Percentiles rank a stretch among this genome's conserved stretches.
Evolutionary conservation across 2,329 filamentous ascomycete genomes (phyloP).

Genomic region (Alternaria postmessia): DNA sequence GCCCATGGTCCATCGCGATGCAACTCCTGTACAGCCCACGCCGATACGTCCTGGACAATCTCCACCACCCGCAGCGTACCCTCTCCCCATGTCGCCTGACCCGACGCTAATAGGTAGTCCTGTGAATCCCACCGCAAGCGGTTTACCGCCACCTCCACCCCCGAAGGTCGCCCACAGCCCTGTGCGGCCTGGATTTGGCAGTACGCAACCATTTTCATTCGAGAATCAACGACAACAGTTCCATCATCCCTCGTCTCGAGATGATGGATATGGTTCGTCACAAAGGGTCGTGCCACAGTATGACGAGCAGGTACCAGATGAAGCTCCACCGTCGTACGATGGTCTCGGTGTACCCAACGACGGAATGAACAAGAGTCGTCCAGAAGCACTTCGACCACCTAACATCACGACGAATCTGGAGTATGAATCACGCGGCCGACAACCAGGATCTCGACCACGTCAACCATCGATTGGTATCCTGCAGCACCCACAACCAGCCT

Average conservation of each 20-base stretch:
- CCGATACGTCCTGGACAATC: slow-evolving; percentile 31
- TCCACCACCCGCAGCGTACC: slow-evolving; percentile 34
- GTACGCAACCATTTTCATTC: slow-evolving; percentile 15
- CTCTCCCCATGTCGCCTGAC: slow-evolving; percentile 37
- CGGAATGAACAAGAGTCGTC: slow-evolving; percentile 43
- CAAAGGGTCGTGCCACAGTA: slow-evolving; percentile 23
- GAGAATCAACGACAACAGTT: slow-evolving; percentile 22
- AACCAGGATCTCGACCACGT: slow-evolving; percentile 36
- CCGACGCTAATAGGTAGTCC: slow-evolving; percentile 28
- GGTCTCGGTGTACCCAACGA: slow-evolving; percentile 40
- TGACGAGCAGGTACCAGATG: slow-evolving; percentile 35
- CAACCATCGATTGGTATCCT: slow-evolving; percentile 46
- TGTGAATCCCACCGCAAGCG: slow-evolving; percentile 28
- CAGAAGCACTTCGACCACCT: slow-evolving; percentile 38
- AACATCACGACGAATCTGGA: slow-evolving; percentile 39
- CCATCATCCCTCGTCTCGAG: slow-evolving; percentile 17
- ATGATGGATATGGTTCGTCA: slow-evolving; percentile 16
- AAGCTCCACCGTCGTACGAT: slow-evolving; percentile 47
- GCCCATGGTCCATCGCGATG: slow-evolving; percentile 11
- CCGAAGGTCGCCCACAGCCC: slow-evolving; percentile 38
- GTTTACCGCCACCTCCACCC: slow-evolving; percentile 33
- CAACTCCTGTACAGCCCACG: slow-evolving; percentile 33
- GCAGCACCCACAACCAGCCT: slow-evolving; percentile 50
- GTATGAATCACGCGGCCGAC: slow-evolving; percentile 18
- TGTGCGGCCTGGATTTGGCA: slow-evolving; percentile 20